Evolutionary conservation across 2,329 filamentous ascomycete genomes (phyloP).

Genomic region (Diaporthe nobilis): DNA sequence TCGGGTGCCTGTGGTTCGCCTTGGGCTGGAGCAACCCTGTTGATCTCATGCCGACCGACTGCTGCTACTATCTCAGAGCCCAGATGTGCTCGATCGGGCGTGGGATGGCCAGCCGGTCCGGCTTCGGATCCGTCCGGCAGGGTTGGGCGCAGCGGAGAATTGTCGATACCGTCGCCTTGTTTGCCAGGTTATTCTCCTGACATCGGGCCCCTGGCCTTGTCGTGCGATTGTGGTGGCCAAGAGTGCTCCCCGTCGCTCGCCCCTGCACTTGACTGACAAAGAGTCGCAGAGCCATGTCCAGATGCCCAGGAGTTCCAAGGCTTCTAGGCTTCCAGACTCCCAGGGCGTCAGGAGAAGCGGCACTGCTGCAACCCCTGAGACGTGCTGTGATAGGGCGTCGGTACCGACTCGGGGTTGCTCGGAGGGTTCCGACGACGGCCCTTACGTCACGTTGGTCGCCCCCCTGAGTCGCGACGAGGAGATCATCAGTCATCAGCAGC

Average conservation of each 20-base stretch:
- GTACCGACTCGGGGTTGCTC: slow-evolving; percentile 21
- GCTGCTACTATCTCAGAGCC: neutral
- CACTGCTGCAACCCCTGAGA: slow-evolving; percentile 4
- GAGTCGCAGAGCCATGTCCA: neutral
- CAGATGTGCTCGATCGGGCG: neutral
- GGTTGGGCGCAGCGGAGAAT: slow-evolving; percentile 26
- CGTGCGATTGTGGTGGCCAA: slow-evolving; percentile 8
- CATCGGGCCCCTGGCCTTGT: slow-evolving; percentile 4
- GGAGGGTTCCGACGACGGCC: slow-evolving; percentile 30
- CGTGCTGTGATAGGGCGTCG: slow-evolving; percentile 25
- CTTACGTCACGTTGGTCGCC: slow-evolving; percentile 21
- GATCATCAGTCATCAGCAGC: slow-evolving; percentile 34
- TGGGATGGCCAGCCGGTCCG: neutral
- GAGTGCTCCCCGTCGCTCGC: neutral
- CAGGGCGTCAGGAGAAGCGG: slow-evolving; percentile 12
- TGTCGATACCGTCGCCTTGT: slow-evolving; percentile 19
- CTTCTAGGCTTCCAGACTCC: neutral
- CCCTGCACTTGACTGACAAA: slow-evolving; percentile 9
- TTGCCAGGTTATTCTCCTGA: slow-evolving; percentile 13
- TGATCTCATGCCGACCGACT: neutral
- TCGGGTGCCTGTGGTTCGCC: neutral
- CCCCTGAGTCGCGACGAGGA: slow-evolving; percentile 30
- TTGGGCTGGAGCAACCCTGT: neutral
- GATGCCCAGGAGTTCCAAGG: slow-evolving; percentile 9
- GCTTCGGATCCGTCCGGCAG: slow-evolving; percentile 32